Percentiles rank a stretch among this genome's conserved stretches.
These are phyloP conservation scores for Linnemannia elongata DNA, from an alignment of 192 early-diverging fungal species.

Conservation along the genomic window DNA sequence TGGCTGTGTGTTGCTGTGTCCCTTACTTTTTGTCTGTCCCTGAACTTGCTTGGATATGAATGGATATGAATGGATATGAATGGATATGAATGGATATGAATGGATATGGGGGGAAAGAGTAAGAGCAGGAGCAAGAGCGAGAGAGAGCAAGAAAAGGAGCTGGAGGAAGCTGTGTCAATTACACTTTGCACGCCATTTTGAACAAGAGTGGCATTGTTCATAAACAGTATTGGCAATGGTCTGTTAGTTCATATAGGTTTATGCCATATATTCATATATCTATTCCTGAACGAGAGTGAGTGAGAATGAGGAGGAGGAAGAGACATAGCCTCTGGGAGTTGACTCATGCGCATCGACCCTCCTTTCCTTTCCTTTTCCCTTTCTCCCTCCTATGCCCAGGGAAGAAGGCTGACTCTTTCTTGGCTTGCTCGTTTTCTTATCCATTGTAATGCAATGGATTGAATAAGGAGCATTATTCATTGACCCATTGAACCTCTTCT, in stretches of 20 bases:
- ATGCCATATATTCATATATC: neutral
- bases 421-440: neutral
- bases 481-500: neutral
- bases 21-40: neutral
- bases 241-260: neutral
- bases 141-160: neutral
- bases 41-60: neutral
- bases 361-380: neutral
- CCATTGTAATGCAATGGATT: neutral
- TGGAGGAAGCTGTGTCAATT: neutral
- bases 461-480: neutral
- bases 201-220: neutral
- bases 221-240: neutral
- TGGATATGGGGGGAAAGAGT: neutral
- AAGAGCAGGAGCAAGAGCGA: neutral
- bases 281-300: neutral
- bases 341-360: conserved; percentile 10
- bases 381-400: too few species aligned
- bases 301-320: neutral
- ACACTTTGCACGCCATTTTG: neutral
- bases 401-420: too few species aligned
- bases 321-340: neutral
- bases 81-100: neutral
- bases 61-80: too few species aligned
- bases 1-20: neutral